These are phyloP conservation scores for Dalbergia oliveri DNA, from an alignment of 306 rosid genomes.

Conservation along the genomic window DNA sequence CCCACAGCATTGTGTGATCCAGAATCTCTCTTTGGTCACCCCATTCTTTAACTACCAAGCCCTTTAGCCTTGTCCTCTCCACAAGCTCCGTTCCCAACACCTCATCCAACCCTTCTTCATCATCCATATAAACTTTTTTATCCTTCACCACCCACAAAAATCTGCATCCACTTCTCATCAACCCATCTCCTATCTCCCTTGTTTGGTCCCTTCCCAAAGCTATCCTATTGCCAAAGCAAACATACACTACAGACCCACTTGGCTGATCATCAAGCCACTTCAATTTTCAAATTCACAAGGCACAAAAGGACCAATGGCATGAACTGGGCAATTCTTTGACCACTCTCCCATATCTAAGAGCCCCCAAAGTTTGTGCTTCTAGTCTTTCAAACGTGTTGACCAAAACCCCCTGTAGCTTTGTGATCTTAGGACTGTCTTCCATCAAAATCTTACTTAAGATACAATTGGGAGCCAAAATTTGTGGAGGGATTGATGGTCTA, in stretches of 20 bases:
- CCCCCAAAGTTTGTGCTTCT: slow-evolving; percentile 46
- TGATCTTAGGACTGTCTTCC: slow-evolving; percentile 50
- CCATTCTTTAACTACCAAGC: slow-evolving; percentile 54
- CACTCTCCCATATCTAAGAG: slow-evolving; percentile 50
- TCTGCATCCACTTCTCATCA: slow-evolving; percentile 52
- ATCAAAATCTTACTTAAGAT: slow-evolving; percentile 26
- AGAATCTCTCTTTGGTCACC: too few relatives aligned
- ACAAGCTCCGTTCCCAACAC: slow-evolving; percentile 50
- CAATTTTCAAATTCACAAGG: slow-evolving; percentile 61
- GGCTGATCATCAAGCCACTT: slow-evolving; percentile 60
- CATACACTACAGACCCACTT: too few relatives aligned
- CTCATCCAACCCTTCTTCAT: slow-evolving; percentile 46
- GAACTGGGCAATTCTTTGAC: slow-evolving; percentile 36
- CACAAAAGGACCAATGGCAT: slow-evolving; percentile 56
- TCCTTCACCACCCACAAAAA: slow-evolving; percentile 74
- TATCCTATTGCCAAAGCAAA: slow-evolving; percentile 63
- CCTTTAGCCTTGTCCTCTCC: slow-evolving; percentile 48
- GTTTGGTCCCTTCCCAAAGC: slow-evolving; percentile 55
- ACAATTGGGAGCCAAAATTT: slow-evolving; percentile 10
- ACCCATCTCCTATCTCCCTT: slow-evolving; percentile 62
- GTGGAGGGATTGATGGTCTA: slow-evolving; percentile 57
- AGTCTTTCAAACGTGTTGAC: slow-evolving; percentile 56
- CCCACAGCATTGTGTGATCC: too few relatives aligned
- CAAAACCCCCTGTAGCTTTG: slow-evolving; percentile 52
- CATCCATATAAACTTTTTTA: slow-evolving; percentile 59